A percentile compares a stretch with the other conserved stretches of the same genome.
phyloP scores from a whole-genome alignment of 345 rosid genomes.

The Nasturtium officinale region DNA sequence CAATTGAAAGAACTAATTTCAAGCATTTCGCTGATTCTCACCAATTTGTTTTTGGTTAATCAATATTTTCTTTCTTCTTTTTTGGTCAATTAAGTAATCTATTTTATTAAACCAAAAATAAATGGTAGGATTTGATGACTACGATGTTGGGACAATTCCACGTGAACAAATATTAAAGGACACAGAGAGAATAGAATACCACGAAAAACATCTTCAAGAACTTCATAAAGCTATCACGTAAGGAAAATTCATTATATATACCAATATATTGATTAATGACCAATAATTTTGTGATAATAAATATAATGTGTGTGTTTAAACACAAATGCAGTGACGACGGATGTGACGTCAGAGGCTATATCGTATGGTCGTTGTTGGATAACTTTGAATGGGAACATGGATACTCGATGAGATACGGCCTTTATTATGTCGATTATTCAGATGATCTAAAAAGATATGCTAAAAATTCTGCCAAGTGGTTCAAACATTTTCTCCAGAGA shows the following conservation, averaged over 20 bases:
- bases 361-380: conserved; percentile 59
- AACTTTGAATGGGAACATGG: conserved; percentile 62
- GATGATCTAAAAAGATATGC: conserved; percentile 51
- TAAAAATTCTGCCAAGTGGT: conserved; percentile 61
- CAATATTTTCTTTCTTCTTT: neutral
- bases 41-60: neutral
- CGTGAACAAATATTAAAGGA: conserved; percentile 34
- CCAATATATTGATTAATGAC: neutral
- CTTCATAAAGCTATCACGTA: conserved; percentile 42
- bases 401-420: conserved; percentile 50
- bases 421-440: conserved; percentile 46
- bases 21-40: neutral
- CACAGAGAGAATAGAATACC: conserved; percentile 34
- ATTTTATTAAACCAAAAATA: neutral
- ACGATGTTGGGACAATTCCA: neutral
- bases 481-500: conserved; percentile 40
- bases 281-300: neutral
- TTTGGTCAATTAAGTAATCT: neutral
- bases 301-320: no score
- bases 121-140: conserved; percentile 33
- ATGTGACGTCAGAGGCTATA: conserved; percentile 58
- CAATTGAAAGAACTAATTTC: neutral
- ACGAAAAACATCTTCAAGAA: conserved; percentile 38
- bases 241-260: neutral
- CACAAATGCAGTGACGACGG: conserved; percentile 42